These are phyloP conservation scores for Aspergillus aculeatinus DNA, from an alignment of 2,329 filamentous ascomycete species.

Conservation along the genomic window DNA sequence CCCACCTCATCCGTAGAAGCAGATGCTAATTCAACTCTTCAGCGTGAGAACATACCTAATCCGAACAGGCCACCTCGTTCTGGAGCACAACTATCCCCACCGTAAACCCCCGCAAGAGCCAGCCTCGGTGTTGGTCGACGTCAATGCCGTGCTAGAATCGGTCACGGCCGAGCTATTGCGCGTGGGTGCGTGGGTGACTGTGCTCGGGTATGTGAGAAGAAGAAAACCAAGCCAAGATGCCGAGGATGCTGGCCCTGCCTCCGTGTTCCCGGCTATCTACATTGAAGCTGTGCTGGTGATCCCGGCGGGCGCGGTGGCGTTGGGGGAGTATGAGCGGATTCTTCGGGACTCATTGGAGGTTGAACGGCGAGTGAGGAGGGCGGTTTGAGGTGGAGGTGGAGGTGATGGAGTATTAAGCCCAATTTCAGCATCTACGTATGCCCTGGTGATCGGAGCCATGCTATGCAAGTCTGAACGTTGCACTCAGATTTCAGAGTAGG, in stretches of 20 bases:
- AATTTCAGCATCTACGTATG: too few relatives aligned
- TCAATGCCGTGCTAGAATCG: constrained; percentile 67
- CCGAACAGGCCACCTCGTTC: constrained; percentile 59
- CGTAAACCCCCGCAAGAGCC: constrained; percentile 30
- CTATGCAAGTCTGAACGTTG: too few relatives aligned
- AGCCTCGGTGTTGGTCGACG: constrained; percentile 63
- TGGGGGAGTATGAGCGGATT: constrained; percentile 69
- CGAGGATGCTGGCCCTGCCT: background rate
- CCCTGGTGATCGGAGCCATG: too few relatives aligned
- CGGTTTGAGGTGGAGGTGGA: background rate
- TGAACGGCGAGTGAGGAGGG: constrained; percentile 28
- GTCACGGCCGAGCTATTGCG: constrained; percentile 64
- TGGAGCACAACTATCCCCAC: constrained; percentile 65
- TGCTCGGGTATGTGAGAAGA: constrained; percentile 71
- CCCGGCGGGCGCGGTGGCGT: constrained; percentile 69
- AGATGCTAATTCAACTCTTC: constrained; percentile 3
- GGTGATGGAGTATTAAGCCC: too few relatives aligned
- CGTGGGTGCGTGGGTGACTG: constrained; percentile 83
- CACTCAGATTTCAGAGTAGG: too few relatives aligned
- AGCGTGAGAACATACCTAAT: constrained; percentile 62
- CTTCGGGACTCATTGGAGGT: constrained; percentile 44
- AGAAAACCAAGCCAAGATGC: background rate
- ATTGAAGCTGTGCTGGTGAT: constrained; percentile 79
- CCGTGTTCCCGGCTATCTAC: constrained; percentile 34
- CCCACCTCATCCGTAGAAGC: background rate